Evolutionary conservation across 2,329 filamentous ascomycete genomes (phyloP).

Genomic region (Calycina marina): DNA sequence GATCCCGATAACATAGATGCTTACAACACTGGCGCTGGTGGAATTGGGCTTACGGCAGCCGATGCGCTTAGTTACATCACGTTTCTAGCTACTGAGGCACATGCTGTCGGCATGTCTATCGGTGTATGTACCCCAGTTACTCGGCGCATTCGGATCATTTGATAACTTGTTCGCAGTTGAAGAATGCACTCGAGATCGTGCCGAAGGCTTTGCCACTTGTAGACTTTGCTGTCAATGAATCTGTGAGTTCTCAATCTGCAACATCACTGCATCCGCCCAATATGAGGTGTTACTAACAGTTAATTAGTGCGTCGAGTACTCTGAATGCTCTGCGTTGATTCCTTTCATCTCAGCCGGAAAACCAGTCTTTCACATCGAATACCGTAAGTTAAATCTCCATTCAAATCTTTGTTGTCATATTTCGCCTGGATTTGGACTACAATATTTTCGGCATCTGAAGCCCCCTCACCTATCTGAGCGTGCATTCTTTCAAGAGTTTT

Average conservation of each 20-base stretch:
- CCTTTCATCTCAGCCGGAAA: conserved; percentile 46
- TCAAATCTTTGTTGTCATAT: too few relatives aligned
- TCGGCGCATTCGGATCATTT: too few relatives aligned
- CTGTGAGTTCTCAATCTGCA: too few relatives aligned
- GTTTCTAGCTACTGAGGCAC: conserved; percentile 43
- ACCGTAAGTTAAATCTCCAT: too few relatives aligned
- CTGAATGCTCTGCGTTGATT: conserved; percentile 43
- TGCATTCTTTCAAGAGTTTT: too few relatives aligned
- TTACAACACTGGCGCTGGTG: conserved; percentile 50
- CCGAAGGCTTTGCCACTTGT: conserved; percentile 31
- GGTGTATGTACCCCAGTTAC: too few relatives aligned
- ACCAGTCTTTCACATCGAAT: conserved; percentile 63
- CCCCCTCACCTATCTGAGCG: too few relatives aligned
- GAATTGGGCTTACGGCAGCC: conserved; percentile 38
- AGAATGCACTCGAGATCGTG: conserved; percentile 53
- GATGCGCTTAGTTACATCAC: conserved; percentile 44
- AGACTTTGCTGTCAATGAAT: conserved; percentile 56
- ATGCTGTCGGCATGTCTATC: conserved; percentile 38
- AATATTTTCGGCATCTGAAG: too few relatives aligned
- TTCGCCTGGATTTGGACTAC: too few relatives aligned
- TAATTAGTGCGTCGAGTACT: conserved; percentile 47
- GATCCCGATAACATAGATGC: conserved; percentile 61
- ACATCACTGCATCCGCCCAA: too few relatives aligned
- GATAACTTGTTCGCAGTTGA: too few relatives aligned
- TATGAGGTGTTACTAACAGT: too few relatives aligned